Conservation (phyloP, 1,139 yeast species). For the Protomyces inundatus region DNA sequence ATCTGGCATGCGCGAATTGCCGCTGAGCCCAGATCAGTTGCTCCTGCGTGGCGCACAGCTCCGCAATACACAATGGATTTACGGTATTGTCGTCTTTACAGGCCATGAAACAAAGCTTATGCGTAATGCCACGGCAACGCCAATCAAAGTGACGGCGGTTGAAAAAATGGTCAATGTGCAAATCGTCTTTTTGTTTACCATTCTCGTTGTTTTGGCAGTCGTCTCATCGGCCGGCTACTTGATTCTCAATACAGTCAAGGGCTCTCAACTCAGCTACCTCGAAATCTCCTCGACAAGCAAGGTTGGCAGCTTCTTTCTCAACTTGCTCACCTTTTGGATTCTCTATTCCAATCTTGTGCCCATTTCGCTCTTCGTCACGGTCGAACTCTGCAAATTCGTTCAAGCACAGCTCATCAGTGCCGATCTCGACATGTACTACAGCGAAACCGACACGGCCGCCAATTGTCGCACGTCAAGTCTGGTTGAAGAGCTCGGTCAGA, state of each 20-base stretch:
- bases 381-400: conserved; percentile 88
- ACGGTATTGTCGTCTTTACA: conserved; percentile 88
- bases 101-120: conserved; percentile 97
- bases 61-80: conserved; percentile 91
- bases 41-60: conserved; percentile 91
- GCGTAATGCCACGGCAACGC: conserved; percentile 98
- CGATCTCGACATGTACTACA: conserved; percentile 88
- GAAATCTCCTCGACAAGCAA: conserved; percentile 64
- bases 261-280: conserved; percentile 48
- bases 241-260: conserved; percentile 53
- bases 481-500: conserved; percentile 95
- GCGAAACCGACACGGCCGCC: conserved; percentile 84
- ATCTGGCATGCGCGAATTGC: conserved; percentile 49
- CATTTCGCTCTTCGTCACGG: conserved; percentile 79
- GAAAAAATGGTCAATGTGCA: conserved; percentile 92
- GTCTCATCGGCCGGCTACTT: conserved; percentile 87
- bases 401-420: conserved; percentile 92
- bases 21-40: conserved; percentile 85
- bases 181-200: conserved; percentile 77
- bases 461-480: conserved; percentile 90
- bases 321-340: conserved; percentile 90
- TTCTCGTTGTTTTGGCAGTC: conserved; percentile 67
- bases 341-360: conserved; percentile 93
- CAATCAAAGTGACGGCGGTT: conserved; percentile 93
- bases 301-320: conserved; percentile 71